Evolutionary conservation across 2,329 filamentous ascomycete genomes (phyloP), one percentile per base, ranked within the genome.

Genomic region (Huntiella decipiens): DNA sequence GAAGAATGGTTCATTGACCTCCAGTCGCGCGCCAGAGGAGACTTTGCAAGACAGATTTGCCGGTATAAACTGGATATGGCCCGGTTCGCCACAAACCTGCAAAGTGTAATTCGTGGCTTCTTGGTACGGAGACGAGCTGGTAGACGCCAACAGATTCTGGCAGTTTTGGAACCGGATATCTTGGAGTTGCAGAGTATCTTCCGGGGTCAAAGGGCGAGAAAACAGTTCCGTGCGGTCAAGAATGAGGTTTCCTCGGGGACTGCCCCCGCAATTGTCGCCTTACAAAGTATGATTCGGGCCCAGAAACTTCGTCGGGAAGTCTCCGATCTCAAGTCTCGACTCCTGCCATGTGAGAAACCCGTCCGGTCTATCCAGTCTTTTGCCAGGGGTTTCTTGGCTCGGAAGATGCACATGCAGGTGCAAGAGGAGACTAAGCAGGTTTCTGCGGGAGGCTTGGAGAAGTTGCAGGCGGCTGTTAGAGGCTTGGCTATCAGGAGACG

Each of bases 21-120:
- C 7, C 92, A 98, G 60, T 76, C 87, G 5, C 75, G 80, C 35
- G 81, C 96, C 46, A 77, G 91, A 49, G 92, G 86, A 45, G 85
- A 92, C 55, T 94, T 84, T 63, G 73, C 83, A 2, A 71, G 88
- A 39, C 85, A 95, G 58, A 74, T 96, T 48, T 74, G 79, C 52
- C 73, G 75, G 51, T 95, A 95, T 61, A 75, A 82, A 41, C 65
- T 91, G 48, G 74, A 79, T 52, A 95, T 94, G 87, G 73, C 75
- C 47, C 71, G 66, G 15, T 94, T 93, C 56, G 83, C 87, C 2
- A 66, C 82, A 22, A 70, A 76, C 51, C 70, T 95, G 13, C 91
- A 98, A 60, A 86, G 84, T 51, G 71, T 76, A 4, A 73, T 75
- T 3, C 77, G 88, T 41, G 88, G 85, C 6, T 75, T 82, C 57